Base-by-base conservation (phyloP, 768 basidiomycete species). In the Dioszegia crocea region DNA sequence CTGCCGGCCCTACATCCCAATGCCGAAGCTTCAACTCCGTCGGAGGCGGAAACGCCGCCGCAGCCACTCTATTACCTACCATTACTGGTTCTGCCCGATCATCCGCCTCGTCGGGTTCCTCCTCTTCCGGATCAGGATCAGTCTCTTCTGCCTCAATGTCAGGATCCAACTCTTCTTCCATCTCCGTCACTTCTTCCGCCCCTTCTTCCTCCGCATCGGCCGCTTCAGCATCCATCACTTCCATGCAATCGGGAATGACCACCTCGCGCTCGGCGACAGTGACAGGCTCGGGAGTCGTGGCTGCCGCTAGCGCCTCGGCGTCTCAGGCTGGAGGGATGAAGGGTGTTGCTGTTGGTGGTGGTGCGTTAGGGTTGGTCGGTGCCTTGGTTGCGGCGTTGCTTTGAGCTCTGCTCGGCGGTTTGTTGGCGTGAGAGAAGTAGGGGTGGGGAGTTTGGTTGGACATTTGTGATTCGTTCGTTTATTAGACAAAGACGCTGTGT, bases 11-110 rank as follows among this genome's bases (percentile, higher is more conserved):
- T 4, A 84, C 85, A 2, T 86, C 84, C 17, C 76, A 80, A 21
- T 92, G 91, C 79, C 79, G 78, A 16, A 61, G 81, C 2, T 59
- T 80, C 17, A 77, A 79, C 45, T 83, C 83, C 5, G 81, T 89
- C 56, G 86, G 69, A 3, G 69, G 69, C 10, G 69, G 69, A n/a
- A 41, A 49, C 10, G 64, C 61, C 48, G 61, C 59, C 31, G 27
- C 62, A 11, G 66, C 56, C 39, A 43, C 45, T 2, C 33, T 40
- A 10, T 24, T 46, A 11, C 44, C 60, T 16, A 60, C 62, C 26
- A 40, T 51, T 12, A 48, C 58, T 23, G 29, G 23, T 14, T 46
- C 63, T 4, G 43, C 59, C 0, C 62, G 59, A 2, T 40, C 57
- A 27, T 58, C 56, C 4, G 55, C n/a, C 59, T 14, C 33, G 33